Conservation (phyloP, 495 filamentous ascomycete genomes). For the Lophiostoma macrostomum region DNA sequence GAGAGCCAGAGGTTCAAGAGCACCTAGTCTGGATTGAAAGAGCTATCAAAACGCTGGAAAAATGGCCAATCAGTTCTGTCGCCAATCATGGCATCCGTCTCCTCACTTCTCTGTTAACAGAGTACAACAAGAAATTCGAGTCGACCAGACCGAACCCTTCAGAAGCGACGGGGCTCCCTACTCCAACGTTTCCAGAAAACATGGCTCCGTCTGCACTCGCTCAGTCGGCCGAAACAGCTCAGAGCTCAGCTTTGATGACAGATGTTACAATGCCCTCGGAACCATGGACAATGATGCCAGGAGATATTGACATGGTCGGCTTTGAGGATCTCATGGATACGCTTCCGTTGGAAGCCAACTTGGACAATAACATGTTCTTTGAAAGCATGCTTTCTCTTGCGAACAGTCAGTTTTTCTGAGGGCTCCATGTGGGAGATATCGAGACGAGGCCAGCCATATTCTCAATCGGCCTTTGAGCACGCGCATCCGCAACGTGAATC, state of each 20-base stretch:
- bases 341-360: constrained; percentile 1
- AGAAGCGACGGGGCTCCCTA: not conserved
- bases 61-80: constrained; percentile 20
- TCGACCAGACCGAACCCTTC: not conserved
- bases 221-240: not conserved
- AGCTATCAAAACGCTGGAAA: constrained; percentile 11
- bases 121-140: constrained; percentile 13
- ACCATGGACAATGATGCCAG: not conserved
- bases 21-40: constrained; percentile 29
- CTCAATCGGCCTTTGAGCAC: no score
- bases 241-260: not conserved
- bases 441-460: not conserved
- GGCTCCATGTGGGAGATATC: not conserved
- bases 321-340: constrained; percentile 13
- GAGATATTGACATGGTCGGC: constrained; percentile 1
- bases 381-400: constrained; percentile 12
- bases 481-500: no score
- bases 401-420: constrained; percentile 10
- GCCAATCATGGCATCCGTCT: constrained; percentile 22
- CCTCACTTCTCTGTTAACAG: constrained; percentile 14
- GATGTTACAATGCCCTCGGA: not conserved
- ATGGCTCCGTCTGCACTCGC: not conserved
- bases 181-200: not conserved
- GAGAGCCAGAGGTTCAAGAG: constrained; percentile 39
- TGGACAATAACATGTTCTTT: constrained; percentile 17